phyloP scores from a whole-genome alignment of 352 stramenopile genomes.

The Blastocystis sp. region DNA sequence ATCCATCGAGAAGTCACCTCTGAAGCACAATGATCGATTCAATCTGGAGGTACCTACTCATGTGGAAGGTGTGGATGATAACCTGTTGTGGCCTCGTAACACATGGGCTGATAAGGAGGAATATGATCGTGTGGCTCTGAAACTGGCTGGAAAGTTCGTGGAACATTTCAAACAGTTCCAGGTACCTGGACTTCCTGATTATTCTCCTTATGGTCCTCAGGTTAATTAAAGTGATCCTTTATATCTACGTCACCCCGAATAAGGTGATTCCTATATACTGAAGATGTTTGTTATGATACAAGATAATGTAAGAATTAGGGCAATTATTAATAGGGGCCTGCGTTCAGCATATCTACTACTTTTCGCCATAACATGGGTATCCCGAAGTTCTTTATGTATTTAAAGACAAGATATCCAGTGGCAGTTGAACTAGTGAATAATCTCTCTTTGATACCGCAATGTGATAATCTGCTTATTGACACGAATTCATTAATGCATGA shows the following conservation, averaged over 20 bases:
- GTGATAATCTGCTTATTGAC: slow-evolving; percentile 9
- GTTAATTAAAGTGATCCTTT: not conserved
- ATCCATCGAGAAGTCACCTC: too few relatives aligned
- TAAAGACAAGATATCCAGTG: not conserved
- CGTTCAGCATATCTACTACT: too few relatives aligned
- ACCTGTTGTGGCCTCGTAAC: too few relatives aligned
- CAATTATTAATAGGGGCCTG: too few relatives aligned
- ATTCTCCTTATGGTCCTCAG: too few relatives aligned
- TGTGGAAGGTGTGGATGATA: too few relatives aligned
- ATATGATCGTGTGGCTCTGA: slow-evolving; percentile 73
- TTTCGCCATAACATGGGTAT: not conserved
- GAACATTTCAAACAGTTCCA: slow-evolving; percentile 79
- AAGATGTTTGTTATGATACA: too few relatives aligned
- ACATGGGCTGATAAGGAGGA: slow-evolving; percentile 74
- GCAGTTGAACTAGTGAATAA: not conserved
- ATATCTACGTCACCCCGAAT: not conserved
- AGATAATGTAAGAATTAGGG: too few relatives aligned
- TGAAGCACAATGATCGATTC: too few relatives aligned
- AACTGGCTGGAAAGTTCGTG: slow-evolving; percentile 74
- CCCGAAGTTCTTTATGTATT: not conserved
- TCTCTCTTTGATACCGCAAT: not conserved
- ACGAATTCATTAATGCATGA: slow-evolving; percentile 2
- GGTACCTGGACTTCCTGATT: slow-evolving; percentile 67
- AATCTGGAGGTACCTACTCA: too few relatives aligned
- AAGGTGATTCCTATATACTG: too few relatives aligned